A percentile compares a stretch with the other conserved stretches of the same genome.
Evolutionary conservation across 345 rosid species (phyloP).

Genomic region (Rhodomyrtus tomentosa): DNA sequence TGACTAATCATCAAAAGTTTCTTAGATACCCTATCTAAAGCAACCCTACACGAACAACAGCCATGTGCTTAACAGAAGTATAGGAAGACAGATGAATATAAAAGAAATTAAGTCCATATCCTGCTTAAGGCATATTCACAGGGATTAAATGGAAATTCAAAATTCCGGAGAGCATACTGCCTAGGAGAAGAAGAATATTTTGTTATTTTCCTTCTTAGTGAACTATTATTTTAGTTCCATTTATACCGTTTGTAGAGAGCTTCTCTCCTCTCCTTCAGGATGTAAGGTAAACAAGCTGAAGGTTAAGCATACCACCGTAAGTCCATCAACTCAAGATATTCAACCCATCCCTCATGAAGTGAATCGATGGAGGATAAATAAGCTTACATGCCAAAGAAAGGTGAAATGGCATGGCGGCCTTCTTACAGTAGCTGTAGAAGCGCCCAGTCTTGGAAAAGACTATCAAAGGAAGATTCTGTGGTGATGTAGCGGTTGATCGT

Average conservation of each 20-base stretch:
- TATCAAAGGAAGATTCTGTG: neutral
- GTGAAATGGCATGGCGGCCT: neutral
- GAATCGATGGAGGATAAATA: neutral
- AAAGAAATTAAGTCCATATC: neutral
- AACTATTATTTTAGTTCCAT: neutral
- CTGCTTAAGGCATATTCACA: neutral
- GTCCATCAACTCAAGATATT: neutral
- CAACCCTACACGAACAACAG: neutral
- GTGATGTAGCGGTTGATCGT: neutral
- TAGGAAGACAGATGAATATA: neutral
- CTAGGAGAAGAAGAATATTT: neutral
- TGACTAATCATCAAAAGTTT: neutral
- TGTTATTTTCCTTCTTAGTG: neutral
- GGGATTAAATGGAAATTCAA: neutral
- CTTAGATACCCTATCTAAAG: neutral
- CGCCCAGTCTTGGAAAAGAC: rapidly evolving
- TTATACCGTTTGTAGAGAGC: neutral
- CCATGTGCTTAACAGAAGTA: neutral
- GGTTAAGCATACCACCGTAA: neutral
- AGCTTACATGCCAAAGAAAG: neutral
- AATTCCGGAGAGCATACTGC: too few relatives aligned
- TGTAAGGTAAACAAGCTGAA: neutral
- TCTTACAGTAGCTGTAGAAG: rapidly evolving
- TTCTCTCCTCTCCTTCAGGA: neutral
- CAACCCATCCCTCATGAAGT: neutral